phyloP scores from a whole-genome alignment of 2,329 filamentous ascomycete genomes.

The Fonsecaea erecta region DNA sequence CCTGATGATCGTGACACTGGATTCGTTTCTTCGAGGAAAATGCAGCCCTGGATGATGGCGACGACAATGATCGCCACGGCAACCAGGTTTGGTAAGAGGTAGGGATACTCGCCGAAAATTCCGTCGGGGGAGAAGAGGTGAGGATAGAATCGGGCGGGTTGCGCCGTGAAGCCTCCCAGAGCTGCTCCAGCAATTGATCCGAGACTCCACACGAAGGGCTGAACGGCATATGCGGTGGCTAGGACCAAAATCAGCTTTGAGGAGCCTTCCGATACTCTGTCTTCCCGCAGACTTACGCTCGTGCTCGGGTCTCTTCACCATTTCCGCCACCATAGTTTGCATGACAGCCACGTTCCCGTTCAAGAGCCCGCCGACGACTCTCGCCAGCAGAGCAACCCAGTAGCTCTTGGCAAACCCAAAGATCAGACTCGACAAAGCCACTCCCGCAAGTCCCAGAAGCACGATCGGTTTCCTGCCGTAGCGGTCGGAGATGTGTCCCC shows the following conservation, averaged over 20 bases:
- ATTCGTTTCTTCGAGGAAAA: slow-evolving; percentile 36
- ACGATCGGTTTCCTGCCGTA: slow-evolving; percentile 47
- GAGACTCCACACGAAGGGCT: slow-evolving; percentile 35
- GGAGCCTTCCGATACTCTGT: not conserved
- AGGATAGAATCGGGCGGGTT: slow-evolving; percentile 33
- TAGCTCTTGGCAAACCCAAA: slow-evolving; percentile 50
- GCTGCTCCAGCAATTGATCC: slow-evolving; percentile 33
- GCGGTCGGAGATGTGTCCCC: slow-evolving; percentile 50
- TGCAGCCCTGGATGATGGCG: slow-evolving; percentile 32
- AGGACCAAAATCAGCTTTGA: slow-evolving; percentile 1
- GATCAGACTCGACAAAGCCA: slow-evolving; percentile 49
- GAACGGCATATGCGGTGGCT: slow-evolving; percentile 33
- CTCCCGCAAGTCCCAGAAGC: slow-evolving; percentile 45
- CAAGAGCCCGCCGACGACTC: slow-evolving; percentile 63
- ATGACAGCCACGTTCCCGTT: slow-evolving; percentile 77
- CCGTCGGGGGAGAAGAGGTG: slow-evolving; percentile 29
- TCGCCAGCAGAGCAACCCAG: slow-evolving; percentile 51
- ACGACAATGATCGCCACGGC: slow-evolving; percentile 26
- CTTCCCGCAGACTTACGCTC: slow-evolving; percentile 42
- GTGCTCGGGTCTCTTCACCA: slow-evolving; percentile 63
- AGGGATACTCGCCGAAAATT: slow-evolving; percentile 35
- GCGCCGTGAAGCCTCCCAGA: slow-evolving; percentile 33
- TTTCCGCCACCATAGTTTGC: slow-evolving; percentile 74
- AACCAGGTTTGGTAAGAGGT: slow-evolving; percentile 35
- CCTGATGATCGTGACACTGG: slow-evolving; percentile 12